Evolutionary conservation across 768 basidiomycete genomes (phyloP).

Genomic region (Galerina sulciceps): DNA sequence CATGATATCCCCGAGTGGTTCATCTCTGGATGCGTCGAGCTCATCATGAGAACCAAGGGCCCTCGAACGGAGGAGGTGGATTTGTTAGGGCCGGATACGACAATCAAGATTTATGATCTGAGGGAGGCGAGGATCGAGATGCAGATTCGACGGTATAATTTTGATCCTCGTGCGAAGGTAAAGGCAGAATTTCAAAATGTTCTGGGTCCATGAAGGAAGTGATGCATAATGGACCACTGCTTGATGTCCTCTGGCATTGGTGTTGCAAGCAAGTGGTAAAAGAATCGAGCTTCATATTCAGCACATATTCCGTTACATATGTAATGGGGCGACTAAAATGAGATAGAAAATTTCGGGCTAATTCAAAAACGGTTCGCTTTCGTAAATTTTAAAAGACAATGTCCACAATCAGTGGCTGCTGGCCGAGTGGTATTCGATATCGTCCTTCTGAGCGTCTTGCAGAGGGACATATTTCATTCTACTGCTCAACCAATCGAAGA

Average conservation of each 20-base stretch:
- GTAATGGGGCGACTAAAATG: too few relatives aligned
- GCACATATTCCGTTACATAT: too few relatives aligned
- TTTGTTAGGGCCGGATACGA: constrained; percentile 29
- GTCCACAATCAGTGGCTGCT: too few relatives aligned
- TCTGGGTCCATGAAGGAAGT: too few relatives aligned
- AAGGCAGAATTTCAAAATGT: neutral
- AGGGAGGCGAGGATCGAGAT: neutral
- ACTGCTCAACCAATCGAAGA: neutral
- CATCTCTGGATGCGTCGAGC: constrained; percentile 28
- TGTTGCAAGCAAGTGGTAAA: too few relatives aligned
- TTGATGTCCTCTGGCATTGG: too few relatives aligned
- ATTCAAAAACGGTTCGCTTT: too few relatives aligned
- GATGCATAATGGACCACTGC: too few relatives aligned
- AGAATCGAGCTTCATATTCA: too few relatives aligned
- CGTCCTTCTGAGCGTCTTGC: neutral
- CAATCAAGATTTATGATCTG: constrained; percentile 23
- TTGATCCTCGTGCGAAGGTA: neutral
- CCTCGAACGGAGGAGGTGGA: constrained; percentile 29
- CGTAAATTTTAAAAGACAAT: too few relatives aligned
- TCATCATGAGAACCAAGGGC: constrained; percentile 25
- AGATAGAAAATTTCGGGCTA: too few relatives aligned
- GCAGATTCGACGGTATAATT: neutral
- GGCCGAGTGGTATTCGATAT: neutral
- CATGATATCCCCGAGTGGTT: constrained; percentile 39
- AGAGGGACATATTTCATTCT: neutral